Percentiles rank a stretch among this genome's conserved stretches.
These are phyloP conservation scores for Neckera pumila DNA, from an alignment of 225 moss, liverwort and hornwort genomes.

Conservation along the genomic window DNA sequence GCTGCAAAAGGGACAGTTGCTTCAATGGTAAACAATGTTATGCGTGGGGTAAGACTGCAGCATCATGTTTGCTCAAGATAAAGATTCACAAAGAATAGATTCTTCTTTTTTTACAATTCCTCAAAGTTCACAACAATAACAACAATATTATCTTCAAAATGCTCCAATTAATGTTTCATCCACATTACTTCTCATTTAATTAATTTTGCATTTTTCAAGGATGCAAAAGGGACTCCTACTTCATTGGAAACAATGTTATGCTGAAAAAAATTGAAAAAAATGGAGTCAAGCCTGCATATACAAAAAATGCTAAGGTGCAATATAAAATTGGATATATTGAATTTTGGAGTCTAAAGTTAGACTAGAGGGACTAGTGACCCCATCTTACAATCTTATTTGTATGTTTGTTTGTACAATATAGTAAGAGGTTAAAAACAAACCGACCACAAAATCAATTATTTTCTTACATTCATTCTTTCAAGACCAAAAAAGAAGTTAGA, in stretches of 20 bases:
- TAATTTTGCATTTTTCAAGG: no score
- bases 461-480: no score
- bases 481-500: no score
- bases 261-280: background rate
- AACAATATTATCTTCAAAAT: background rate
- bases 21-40: background rate
- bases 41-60: background rate
- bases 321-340: background rate
- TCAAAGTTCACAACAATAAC: background rate
- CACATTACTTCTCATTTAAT: background rate
- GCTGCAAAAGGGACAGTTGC: rapidly evolving
- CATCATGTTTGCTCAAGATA: rapidly evolving
- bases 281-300: rapidly evolving
- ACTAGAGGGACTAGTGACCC: no score
- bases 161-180: rapidly evolving
- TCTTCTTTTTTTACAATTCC: background rate
- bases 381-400: background rate
- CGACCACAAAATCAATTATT: rapidly evolving
- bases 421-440: background rate
- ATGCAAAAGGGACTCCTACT: rapidly evolving
- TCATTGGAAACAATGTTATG: background rate
- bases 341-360: no score
- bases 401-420: background rate
- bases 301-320: background rate
- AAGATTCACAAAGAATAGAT: background rate